Conservation (phyloP, 2,329 filamentous ascomycete species). For the Biscogniauxia mediterranea region DNA sequence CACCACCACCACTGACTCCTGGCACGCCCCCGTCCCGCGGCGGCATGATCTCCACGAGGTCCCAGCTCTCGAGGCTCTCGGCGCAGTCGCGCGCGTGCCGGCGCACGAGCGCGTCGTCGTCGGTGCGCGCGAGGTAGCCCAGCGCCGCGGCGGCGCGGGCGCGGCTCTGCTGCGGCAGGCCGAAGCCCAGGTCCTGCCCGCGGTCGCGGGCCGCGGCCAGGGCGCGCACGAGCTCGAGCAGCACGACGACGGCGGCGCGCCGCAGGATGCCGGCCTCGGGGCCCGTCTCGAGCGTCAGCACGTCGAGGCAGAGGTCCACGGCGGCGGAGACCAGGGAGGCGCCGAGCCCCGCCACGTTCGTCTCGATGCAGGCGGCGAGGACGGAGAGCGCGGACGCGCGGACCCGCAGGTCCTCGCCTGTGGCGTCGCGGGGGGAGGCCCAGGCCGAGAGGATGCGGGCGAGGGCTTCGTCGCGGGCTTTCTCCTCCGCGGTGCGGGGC, state of each 20-base stretch:
- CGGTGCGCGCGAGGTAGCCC: slow-evolving; percentile 61
- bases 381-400: slow-evolving; percentile 68
- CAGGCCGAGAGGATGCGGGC: slow-evolving; percentile 64
- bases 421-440: slow-evolving; percentile 52
- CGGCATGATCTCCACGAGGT: slow-evolving; percentile 50
- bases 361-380: slow-evolving; percentile 58
- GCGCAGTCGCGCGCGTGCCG: slow-evolving; percentile 66
- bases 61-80: slow-evolving; percentile 64
- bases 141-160: slow-evolving; percentile 62
- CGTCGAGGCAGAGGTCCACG: slow-evolving; percentile 61
- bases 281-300: slow-evolving; percentile 61
- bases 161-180: slow-evolving; percentile 53
- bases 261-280: slow-evolving; percentile 63
- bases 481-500: slow-evolving; percentile 40
- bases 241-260: slow-evolving; percentile 62
- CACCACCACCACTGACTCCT: too few relatives aligned
- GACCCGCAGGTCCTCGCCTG: slow-evolving; percentile 65
- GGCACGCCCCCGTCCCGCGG: slow-evolving; percentile 21
- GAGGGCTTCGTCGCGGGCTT: slow-evolving; percentile 48
- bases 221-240: slow-evolving; percentile 61
- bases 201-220: slow-evolving; percentile 52
- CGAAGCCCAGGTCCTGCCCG: slow-evolving; percentile 49
- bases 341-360: slow-evolving; percentile 56
- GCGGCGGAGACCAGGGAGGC: slow-evolving; percentile 51
- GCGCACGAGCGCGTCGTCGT: slow-evolving; percentile 66